These are phyloP conservation scores for Borovskyia barvae DNA, from an alignment of 208 protist genomes.

Conservation along the genomic window DNA sequence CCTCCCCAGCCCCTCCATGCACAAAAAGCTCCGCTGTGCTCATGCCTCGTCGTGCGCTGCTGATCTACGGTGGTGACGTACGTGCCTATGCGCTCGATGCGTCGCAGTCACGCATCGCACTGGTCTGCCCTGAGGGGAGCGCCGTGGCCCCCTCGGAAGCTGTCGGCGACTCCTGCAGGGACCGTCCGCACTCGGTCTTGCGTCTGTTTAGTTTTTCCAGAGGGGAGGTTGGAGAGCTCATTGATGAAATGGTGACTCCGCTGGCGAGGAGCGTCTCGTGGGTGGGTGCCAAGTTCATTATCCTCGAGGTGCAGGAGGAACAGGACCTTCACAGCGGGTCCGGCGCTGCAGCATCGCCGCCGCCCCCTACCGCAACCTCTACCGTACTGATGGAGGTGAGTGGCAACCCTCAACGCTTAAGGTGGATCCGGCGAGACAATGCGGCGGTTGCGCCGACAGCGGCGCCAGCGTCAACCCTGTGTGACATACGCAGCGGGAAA, in stretches of 20 bases:
- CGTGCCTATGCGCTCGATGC: slow-evolving; percentile 30
- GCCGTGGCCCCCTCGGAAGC: slow-evolving; percentile 9
- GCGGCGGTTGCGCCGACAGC: background rate
- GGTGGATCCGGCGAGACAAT: slow-evolving; percentile 11
- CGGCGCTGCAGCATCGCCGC: background rate
- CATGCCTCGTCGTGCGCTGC: background rate
- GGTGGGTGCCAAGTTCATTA: slow-evolving; percentile 30
- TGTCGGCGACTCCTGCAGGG: background rate
- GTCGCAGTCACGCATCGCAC: slow-evolving; percentile 20
- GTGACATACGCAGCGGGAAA: slow-evolving; percentile 2
- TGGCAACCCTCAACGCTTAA: slow-evolving; percentile 7
- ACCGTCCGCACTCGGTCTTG: slow-evolving; percentile 5
- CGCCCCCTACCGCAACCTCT: background rate
- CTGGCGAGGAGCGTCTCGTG: slow-evolving; percentile 42
- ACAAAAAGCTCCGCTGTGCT: background rate
- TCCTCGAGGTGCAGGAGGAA: slow-evolving; percentile 10
- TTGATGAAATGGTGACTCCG: slow-evolving; percentile 43
- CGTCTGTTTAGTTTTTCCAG: slow-evolving; percentile 19
- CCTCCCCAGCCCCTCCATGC: background rate
- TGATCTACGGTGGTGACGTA: slow-evolving; percentile 42
- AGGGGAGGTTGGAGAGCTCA: slow-evolving; percentile 42
- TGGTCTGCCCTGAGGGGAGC: slow-evolving; percentile 19
- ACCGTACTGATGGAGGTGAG: slow-evolving; percentile 15
- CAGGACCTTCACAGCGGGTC: background rate
- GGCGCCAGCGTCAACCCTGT: slow-evolving; percentile 6